Evolutionary conservation across 352 stramenopile genomes (phyloP).

Genomic region (Phytophthora sansomeana): DNA sequence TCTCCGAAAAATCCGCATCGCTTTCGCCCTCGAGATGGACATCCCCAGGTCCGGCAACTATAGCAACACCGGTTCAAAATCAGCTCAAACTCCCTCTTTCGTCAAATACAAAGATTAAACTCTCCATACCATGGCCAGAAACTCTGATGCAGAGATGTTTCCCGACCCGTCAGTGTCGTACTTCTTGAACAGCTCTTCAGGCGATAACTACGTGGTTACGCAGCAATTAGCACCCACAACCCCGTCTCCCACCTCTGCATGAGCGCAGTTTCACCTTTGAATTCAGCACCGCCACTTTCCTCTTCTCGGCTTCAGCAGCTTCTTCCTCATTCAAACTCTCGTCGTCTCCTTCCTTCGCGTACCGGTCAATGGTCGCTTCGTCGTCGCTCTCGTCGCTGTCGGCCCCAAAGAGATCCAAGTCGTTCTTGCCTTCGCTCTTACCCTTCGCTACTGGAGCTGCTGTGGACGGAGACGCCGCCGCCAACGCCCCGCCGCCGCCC

Average conservation of each 20-base stretch:
- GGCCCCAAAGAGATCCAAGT: slow-evolving; percentile 71
- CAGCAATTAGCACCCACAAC: neutral
- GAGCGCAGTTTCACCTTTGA: slow-evolving; percentile 75
- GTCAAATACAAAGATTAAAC: slow-evolving; percentile 3
- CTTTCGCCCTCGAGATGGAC: slow-evolving; percentile 89
- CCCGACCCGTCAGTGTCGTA: slow-evolving; percentile 92
- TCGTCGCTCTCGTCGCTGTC: slow-evolving; percentile 87
- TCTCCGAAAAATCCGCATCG: slow-evolving; percentile 90
- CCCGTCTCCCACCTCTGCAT: too few relatives aligned
- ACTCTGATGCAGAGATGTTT: slow-evolving; percentile 92
- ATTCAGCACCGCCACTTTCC: slow-evolving; percentile 72
- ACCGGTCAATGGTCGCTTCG: slow-evolving; percentile 78
- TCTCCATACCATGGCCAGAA: slow-evolving; percentile 77
- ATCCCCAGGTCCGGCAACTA: slow-evolving; percentile 91
- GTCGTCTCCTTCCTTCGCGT: slow-evolving; percentile 49
- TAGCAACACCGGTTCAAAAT: slow-evolving; percentile 28
- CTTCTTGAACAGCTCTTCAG: slow-evolving; percentile 93
- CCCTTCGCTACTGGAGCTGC: slow-evolving; percentile 6
- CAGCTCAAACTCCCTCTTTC: slow-evolving; percentile 40
- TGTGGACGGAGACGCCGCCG: slow-evolving; percentile 3
- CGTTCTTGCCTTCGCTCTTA: slow-evolving; percentile 26
- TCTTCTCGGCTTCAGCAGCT: slow-evolving; percentile 50
- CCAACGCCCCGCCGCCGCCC: slow-evolving; percentile 31
- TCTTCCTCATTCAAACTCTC: slow-evolving; percentile 35
- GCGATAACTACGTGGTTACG: slow-evolving; percentile 48